These are phyloP conservation scores for Trametes hirsuta DNA, from an alignment of 1,284 basidiomycete species.

Conservation along the genomic window DNA sequence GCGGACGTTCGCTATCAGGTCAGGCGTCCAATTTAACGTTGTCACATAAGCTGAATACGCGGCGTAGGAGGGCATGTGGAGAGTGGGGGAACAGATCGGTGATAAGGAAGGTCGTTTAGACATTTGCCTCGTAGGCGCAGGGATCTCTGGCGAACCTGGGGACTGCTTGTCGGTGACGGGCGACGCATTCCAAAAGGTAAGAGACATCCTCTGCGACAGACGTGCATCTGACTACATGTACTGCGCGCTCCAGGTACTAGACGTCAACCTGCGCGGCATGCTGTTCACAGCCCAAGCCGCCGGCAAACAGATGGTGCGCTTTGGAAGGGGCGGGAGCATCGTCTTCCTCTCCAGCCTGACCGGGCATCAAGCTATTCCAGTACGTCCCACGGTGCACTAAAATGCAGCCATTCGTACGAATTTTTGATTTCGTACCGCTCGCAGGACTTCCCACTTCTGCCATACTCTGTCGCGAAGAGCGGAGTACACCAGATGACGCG, in stretches of 20 bases:
- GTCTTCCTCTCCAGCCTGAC: constrained; percentile 86
- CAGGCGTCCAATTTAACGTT: neutral
- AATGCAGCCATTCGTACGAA: constrained; percentile 51
- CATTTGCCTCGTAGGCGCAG: constrained; percentile 74
- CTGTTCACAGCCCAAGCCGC: constrained; percentile 80
- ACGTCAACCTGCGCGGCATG: constrained; percentile 78
- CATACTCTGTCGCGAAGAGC: constrained; percentile 81
- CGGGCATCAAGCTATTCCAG: constrained; percentile 76
- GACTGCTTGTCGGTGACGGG: constrained; percentile 71
- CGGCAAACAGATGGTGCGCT: constrained; percentile 74
- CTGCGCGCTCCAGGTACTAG: constrained; percentile 52
- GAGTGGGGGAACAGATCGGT: constrained; percentile 58
- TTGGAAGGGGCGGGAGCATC: constrained; percentile 74
- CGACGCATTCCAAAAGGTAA: constrained; percentile 63
- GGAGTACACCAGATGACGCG: constrained; percentile 82
- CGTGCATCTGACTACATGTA: too few species aligned
- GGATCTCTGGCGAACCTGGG: constrained; percentile 51
- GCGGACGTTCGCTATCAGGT: constrained; percentile 66
- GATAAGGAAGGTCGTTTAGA: constrained; percentile 70
- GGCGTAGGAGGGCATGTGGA: constrained; percentile 51
- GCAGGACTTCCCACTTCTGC: constrained; percentile 36
- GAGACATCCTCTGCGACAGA: neutral
- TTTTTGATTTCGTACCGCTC: constrained; percentile 40
- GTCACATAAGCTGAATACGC: neutral
- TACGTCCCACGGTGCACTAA: constrained; percentile 33